Base-by-base conservation (phyloP, 192 early-diverging fungal species). In the Coemansia sp. region DNA sequence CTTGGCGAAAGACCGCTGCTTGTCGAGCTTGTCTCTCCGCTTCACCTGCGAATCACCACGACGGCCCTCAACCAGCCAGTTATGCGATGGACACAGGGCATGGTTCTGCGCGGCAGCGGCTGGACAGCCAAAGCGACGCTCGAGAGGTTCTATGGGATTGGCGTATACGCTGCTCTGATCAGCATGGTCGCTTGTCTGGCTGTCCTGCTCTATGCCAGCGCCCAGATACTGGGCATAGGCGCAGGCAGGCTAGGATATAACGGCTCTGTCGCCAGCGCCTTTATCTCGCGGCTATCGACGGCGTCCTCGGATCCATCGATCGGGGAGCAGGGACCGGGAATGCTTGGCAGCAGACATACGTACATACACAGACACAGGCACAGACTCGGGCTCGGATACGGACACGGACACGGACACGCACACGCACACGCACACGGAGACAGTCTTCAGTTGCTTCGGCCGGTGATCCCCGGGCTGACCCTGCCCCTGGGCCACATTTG, bases 401-500 rank as follows among this genome's bases (percentile, higher is more conserved):
- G n/a, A n/a, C n/a, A n/a, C n/a, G n/a, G n/a, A n/a, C n/a, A n/a
- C n/a, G n/a, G n/a, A n/a, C n/a, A n/a, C n/a, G n/a, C n/a, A 19
- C 23, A 22, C 5, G 20, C 6, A 10, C 20, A 50, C 8, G 20
- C 19, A 50, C 20, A 23, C n/a, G 23, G 20, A 4, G 48, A 23
- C 18, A 19, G 48, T 2, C 29, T 19, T 10, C 60, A 57, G 32
- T 28, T 71, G 23, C 55, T 68, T 47, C 58, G 34, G 6, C 75
- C 75, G 2, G 45, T 78, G 16, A 78, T 78, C 39, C 75, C 75
- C 0, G 75, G 75, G 6, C 19, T 78, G 16, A 78, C 75, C 18
- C 29, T 78, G 60, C 75, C 75, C 18, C 19, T 67, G 18, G 66
- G 47, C 10, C 70, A 78, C 47, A 35, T 72, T 13, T 64, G 62